Evolutionary conservation across 306 rosid species (phyloP).

Genomic region (Castanea crenata): DNA sequence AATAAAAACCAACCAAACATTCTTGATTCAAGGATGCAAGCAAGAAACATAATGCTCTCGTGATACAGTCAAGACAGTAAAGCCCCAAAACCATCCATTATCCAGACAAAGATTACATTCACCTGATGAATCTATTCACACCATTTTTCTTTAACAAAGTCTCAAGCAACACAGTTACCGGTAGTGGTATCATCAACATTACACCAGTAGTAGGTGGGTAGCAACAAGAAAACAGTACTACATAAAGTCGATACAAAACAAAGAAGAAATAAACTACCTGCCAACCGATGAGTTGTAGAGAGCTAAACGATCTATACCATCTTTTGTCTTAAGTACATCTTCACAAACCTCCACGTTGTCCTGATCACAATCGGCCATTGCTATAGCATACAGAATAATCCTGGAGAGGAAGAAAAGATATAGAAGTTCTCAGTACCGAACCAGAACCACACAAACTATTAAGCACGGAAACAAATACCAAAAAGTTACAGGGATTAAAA

Average conservation of each 20-base stretch:
- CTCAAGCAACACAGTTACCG: background rate
- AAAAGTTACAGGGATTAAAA: too few relatives aligned
- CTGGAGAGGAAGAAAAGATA: constrained; percentile 28
- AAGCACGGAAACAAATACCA: too few relatives aligned
- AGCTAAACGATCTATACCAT: constrained; percentile 70
- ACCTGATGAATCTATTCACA: too few relatives aligned
- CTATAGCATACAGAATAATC: constrained; percentile 84
- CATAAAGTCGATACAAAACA: background rate
- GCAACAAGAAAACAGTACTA: background rate
- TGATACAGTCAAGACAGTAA: background rate
- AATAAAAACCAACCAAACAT: constrained; percentile 5
- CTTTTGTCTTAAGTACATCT: constrained; percentile 62
- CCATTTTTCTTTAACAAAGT: too few relatives aligned
- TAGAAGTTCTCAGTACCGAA: background rate
- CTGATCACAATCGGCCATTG: constrained; percentile 79
- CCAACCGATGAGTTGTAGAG: constrained; percentile 80
- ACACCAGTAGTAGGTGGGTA: background rate
- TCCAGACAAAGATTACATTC: background rate
- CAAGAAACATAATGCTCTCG: background rate
- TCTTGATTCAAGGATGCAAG: background rate
- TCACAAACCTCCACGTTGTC: constrained; percentile 45
- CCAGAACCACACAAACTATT: background rate
- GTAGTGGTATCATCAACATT: background rate
- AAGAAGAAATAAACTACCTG: constrained; percentile 46
- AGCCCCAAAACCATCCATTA: background rate